Evolutionary conservation across 805 yeast genomes (phyloP), one percentile per base, ranked within the genome.

Genomic region (Lipomyces sp.): DNA sequence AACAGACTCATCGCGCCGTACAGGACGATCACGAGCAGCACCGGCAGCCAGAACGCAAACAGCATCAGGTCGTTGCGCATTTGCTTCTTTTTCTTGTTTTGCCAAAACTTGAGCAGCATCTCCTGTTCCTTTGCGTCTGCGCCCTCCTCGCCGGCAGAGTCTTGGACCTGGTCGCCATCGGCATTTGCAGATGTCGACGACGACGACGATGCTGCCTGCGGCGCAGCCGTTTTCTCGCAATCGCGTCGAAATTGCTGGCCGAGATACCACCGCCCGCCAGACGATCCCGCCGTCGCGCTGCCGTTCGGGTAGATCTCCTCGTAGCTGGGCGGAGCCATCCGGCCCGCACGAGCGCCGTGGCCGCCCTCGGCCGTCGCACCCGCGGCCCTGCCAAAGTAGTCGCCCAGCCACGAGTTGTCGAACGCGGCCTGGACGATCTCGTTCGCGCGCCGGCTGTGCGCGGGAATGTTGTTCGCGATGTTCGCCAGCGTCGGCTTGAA

Each of bases 11-110:
- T 44, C n/a, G 44, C 50, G 14, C 52, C 55, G 32, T 48, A 54
- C 14, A 40, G 28, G 11, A 54, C 13, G 8, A 54, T 42, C 23
- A 54, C 58, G 5, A 41, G 45, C 16, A 54, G 32, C n/a, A 54
- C 58, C 26, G 58, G 58, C 14, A 54, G 39, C 63, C 63, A 61
- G 40, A 61, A 61, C n/a, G 61, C 54, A 53, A 61, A 57, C 39
- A 61, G 39, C 63, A 61, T 61, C 45, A 57, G 37, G 36, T 61
- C 63, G 38, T 59, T 58, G 16, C 59, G 46, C 40, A 58, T 47
- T 40, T 53, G 53, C 43, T 56, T 58, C 44, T 55, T 49, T 43
- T 53, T 53, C 43, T 51, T 54, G 39, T 35, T 51, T 45, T 45
- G 47, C 58, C 58, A 53, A 28, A 54, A 51, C 46, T 54, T 55